phyloP scores from a whole-genome alignment of 345 rosid species.

The Clarkia xantiana region DNA sequence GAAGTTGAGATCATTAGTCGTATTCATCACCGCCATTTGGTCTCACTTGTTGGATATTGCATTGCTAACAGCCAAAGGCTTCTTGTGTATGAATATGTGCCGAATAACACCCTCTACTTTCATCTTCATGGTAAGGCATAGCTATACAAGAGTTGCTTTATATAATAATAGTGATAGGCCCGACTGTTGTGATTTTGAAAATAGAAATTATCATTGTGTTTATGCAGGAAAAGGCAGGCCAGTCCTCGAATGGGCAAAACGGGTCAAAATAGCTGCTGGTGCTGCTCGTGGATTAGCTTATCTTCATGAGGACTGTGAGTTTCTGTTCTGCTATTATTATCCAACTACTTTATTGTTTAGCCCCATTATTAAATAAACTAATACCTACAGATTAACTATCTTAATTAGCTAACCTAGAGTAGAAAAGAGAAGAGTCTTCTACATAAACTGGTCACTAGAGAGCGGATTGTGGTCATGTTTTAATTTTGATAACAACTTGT shows the following conservation, averaged over 20 bases:
- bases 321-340: constrained; percentile 4
- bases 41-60: constrained; percentile 90
- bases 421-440: too few relatives aligned
- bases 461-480: too few relatives aligned
- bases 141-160: constrained; percentile 2
- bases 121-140: constrained; percentile 82
- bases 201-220: background rate
- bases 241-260: constrained; percentile 64
- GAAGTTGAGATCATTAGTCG: constrained; percentile 92
- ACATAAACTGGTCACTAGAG: too few relatives aligned
- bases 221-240: constrained; percentile 42
- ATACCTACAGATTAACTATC: too few relatives aligned
- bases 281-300: constrained; percentile 97
- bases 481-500: too few relatives aligned
- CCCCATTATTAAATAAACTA: too few relatives aligned
- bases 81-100: constrained; percentile 75
- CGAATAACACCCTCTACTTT: constrained; percentile 76
- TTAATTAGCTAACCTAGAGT: too few relatives aligned
- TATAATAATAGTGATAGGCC: constrained; percentile 2
- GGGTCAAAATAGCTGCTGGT: constrained; percentile 71
- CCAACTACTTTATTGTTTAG: too few relatives aligned
- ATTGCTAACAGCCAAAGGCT: constrained; percentile 61
- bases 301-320: constrained; percentile 95
- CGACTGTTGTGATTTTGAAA: constrained; percentile 5
- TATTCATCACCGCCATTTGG: constrained; percentile 87